A percentile compares a stretch with the other conserved stretches of the same genome.
Evolutionary conservation across 208 protist genomes (phyloP).

Genomic region (Herpetomonas muscarum): DNA sequence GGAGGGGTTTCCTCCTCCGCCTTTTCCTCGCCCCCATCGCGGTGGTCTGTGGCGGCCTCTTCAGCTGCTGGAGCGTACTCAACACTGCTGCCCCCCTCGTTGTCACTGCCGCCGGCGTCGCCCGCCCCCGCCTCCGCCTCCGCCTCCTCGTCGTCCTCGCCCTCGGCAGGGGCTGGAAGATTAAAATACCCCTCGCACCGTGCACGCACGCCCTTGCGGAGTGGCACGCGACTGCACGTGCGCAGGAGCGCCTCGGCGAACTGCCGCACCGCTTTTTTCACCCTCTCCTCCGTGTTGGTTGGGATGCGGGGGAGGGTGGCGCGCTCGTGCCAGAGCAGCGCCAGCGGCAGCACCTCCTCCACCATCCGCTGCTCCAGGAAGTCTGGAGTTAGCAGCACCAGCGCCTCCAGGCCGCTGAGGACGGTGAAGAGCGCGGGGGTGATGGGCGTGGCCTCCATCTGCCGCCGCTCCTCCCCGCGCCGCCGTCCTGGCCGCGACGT

Average conservation of each 20-base stretch:
- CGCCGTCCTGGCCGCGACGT: constrained; percentile 20
- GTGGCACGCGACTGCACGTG: neutral
- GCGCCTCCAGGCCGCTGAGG: constrained; percentile 47
- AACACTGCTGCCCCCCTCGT: neutral
- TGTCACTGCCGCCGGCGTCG: neutral
- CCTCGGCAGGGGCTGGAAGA: neutral
- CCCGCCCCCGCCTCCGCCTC: neutral
- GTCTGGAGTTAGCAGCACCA: constrained; percentile 48
- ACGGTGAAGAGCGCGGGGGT: constrained; percentile 45
- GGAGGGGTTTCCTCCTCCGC: too few species aligned
- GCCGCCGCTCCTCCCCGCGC: constrained; percentile 40
- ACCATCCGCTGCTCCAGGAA: constrained; percentile 74
- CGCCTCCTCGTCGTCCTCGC: neutral
- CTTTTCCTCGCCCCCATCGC: too few species aligned
- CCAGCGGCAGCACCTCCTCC: constrained; percentile 67
- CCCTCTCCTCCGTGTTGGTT: constrained; percentile 66
- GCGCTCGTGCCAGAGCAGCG: constrained; percentile 74
- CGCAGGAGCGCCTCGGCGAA: constrained; percentile 17
- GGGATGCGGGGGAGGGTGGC: constrained; percentile 55
- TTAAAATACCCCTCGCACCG: neutral
- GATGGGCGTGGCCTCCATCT: constrained; percentile 46
- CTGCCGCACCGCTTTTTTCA: constrained; percentile 27
- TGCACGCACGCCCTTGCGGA: neutral
- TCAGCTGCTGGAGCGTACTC: neutral
- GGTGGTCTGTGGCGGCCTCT: neutral